A percentile compares a stretch with the other conserved stretches of the same genome.
phyloP scores from a whole-genome alignment of 495 filamentous ascomycete species.

The Sphaerosporella brunnea region DNA sequence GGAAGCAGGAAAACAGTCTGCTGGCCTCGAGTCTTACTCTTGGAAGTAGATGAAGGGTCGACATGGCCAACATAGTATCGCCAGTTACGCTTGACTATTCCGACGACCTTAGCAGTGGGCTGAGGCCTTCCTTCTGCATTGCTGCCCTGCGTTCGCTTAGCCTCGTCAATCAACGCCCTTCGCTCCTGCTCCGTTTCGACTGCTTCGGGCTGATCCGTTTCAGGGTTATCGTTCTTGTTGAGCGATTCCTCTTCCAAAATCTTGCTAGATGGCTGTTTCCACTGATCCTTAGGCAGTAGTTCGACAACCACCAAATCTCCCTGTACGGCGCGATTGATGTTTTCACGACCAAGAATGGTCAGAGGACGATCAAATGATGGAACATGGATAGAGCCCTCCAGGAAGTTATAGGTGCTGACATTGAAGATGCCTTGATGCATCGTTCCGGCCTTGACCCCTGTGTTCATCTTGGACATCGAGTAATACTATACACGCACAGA shows the following conservation, averaged over 20 bases:
- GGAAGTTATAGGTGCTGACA: slow-evolving; percentile 91
- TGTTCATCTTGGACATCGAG: slow-evolving; percentile 85
- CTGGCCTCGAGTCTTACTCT: slow-evolving; percentile 57
- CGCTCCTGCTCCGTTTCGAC: slow-evolving; percentile 73
- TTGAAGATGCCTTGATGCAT: slow-evolving; percentile 90
- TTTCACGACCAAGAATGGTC: slow-evolving; percentile 79
- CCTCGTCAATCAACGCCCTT: slow-evolving; percentile 73
- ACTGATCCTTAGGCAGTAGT: slow-evolving; percentile 79
- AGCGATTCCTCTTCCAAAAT: slow-evolving; percentile 88
- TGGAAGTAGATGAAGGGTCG: slow-evolving; percentile 64
- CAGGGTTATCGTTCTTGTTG: slow-evolving; percentile 83
- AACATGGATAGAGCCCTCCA: slow-evolving; percentile 81
- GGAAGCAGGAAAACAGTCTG: slow-evolving; percentile 87
- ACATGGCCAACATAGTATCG: slow-evolving; percentile 86
- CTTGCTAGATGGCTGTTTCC: slow-evolving; percentile 88
- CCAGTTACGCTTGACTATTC: slow-evolving; percentile 88
- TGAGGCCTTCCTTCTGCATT: slow-evolving; percentile 61
- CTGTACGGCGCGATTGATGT: slow-evolving; percentile 82
- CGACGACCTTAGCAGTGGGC: slow-evolving; percentile 84
- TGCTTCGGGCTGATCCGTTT: slow-evolving; percentile 47
- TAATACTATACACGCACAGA: slow-evolving; percentile 40
- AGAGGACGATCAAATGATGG: slow-evolving; percentile 76
- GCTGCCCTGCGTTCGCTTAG: slow-evolving; percentile 66
- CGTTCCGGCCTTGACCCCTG: slow-evolving; percentile 65
- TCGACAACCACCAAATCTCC: slow-evolving; percentile 88